Evolutionary conservation across 148 eudicot species (phyloP).

Genomic region (Rhododendron mucronatum): DNA sequence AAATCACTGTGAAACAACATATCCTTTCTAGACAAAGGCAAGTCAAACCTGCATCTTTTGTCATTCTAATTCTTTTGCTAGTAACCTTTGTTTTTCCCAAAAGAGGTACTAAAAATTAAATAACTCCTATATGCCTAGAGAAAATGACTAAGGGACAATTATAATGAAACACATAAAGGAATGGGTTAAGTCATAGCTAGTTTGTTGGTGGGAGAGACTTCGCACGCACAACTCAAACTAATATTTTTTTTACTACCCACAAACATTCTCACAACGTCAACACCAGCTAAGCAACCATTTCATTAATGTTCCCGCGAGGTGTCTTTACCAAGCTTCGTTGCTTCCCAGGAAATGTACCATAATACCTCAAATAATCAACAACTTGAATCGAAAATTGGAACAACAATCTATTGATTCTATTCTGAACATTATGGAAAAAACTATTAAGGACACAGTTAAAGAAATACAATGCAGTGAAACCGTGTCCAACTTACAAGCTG

Average conservation of each 20-base stretch:
- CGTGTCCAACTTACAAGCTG: conserved; percentile 61
- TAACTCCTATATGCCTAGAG: neutral
- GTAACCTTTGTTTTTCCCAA: neutral
- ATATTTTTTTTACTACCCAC: neutral
- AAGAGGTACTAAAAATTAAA: neutral
- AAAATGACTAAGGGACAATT: neutral
- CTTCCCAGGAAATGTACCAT: neutral
- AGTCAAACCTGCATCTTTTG: neutral
- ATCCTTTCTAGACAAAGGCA: too few species aligned
- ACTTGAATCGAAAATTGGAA: neutral
- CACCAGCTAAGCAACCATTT: neutral
- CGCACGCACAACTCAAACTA: neutral
- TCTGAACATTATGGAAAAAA: neutral
- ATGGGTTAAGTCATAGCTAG: neutral
- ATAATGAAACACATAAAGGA: neutral
- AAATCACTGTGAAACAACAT: neutral
- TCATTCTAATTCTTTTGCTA: neutral
- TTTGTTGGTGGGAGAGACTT: neutral
- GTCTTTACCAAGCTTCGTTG: neutral
- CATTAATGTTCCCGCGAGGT: neutral
- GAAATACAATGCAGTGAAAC: neutral
- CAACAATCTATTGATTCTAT: neutral
- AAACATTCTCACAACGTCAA: neutral
- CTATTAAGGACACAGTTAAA: neutral
- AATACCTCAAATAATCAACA: neutral